Conservation (phyloP, 768 basidiomycete genomes). For the Psilocybe cyanescens region DNA sequence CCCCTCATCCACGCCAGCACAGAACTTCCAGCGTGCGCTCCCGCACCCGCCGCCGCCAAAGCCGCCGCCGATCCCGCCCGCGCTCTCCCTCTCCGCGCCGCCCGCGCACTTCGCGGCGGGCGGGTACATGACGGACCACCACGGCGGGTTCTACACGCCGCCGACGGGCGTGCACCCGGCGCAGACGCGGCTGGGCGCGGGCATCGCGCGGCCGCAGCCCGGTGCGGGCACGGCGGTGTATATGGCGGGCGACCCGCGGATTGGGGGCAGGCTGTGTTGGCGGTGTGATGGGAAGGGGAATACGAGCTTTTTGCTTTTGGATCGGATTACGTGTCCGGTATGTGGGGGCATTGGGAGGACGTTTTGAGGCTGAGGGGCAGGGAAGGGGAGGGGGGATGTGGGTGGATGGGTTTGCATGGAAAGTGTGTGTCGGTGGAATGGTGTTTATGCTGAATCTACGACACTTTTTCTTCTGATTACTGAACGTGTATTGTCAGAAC, state of each 20-base stretch:
- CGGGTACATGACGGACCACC: conserved; percentile 17
- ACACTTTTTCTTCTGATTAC: too few relatives aligned
- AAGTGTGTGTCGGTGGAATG: too few relatives aligned
- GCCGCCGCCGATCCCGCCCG: conserved; percentile 20
- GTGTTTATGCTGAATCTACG: too few relatives aligned
- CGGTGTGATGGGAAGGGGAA: conserved; percentile 64
- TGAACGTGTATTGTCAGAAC: too few relatives aligned
- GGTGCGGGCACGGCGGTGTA: conserved; percentile 52
- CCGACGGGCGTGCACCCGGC: conserved; percentile 7
- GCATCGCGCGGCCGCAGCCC: conserved; percentile 31
- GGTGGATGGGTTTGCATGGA: too few relatives aligned
- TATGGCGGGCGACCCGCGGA: conserved; percentile 65
- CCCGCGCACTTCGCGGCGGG: conserved; percentile 12
- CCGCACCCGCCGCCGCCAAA: conserved; percentile 14
- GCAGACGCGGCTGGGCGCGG: conserved; percentile 6
- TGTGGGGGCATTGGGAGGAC: conserved; percentile 72
- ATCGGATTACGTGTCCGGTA: conserved; percentile 51
- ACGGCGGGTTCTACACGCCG: conserved; percentile 10
- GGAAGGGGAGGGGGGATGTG: not conserved
- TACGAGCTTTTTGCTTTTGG: conserved; percentile 56
- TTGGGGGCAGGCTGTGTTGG: conserved; percentile 72
- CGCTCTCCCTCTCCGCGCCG: conserved; percentile 11
- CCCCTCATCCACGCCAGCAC: not conserved
- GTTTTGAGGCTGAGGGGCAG: conserved; percentile 24
- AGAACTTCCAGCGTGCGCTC: conserved; percentile 25